Evolutionary conservation across 2,329 filamentous ascomycete species (phyloP).

Genomic region (Aureobasidium sp.): DNA sequence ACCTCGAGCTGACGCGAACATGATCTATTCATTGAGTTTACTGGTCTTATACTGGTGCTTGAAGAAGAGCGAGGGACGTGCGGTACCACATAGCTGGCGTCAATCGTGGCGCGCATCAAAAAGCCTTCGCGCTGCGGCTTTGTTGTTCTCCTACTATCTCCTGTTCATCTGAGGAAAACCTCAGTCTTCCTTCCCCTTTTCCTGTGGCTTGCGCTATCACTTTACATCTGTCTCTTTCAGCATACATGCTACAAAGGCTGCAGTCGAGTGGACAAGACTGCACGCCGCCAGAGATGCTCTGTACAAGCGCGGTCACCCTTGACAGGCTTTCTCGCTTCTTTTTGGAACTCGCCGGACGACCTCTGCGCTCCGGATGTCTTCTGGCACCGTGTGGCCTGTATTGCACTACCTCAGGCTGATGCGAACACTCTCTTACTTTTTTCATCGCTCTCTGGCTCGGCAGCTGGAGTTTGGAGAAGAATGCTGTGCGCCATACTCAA

Average conservation of each 20-base stretch:
- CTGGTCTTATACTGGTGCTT: not conserved
- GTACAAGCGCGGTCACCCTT: not conserved
- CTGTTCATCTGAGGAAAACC: too few relatives aligned
- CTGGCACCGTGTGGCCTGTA: conserved; percentile 63
- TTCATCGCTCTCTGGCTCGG: conserved; percentile 24
- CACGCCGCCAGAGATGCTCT: not conserved
- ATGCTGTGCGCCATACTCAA: not conserved
- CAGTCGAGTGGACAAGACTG: not conserved
- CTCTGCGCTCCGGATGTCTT: not conserved
- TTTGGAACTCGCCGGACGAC: not conserved
- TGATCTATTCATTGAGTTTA: conserved; percentile 25
- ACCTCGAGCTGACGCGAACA: conserved; percentile 63
- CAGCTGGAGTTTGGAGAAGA: not conserved
- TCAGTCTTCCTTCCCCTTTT: too few relatives aligned
- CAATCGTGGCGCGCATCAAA: not conserved
- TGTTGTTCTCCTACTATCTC: not conserved
- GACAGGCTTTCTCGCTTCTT: not conserved
- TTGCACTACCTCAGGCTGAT: conserved; percentile 69
- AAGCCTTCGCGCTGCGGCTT: not conserved
- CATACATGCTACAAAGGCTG: not conserved
- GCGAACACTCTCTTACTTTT: conserved; percentile 38
- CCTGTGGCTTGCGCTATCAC: not conserved
- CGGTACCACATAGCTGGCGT: not conserved
- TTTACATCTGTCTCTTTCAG: not conserved
- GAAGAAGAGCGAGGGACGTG: not conserved